Conservation (phyloP, 208 protist species). For the Blechomonas ayalai region DNA sequence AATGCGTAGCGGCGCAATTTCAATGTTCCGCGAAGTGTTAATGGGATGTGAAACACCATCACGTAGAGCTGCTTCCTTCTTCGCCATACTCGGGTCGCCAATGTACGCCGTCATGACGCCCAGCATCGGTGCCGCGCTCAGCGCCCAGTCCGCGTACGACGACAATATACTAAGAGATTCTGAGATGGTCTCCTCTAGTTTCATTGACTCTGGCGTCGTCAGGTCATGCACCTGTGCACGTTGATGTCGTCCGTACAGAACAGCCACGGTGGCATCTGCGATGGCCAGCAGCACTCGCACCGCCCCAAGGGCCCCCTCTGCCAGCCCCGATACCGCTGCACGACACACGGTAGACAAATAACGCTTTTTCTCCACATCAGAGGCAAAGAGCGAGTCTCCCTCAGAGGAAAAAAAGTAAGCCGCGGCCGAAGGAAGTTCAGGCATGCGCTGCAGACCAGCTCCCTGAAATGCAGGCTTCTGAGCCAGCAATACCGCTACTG, state of each 20-base stretch:
- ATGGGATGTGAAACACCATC: slow-evolving; percentile 59
- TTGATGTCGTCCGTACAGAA: slow-evolving; percentile 22
- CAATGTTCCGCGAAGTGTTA: slow-evolving; percentile 41
- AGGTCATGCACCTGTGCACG: slow-evolving; percentile 11
- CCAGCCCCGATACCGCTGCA: slow-evolving; percentile 30
- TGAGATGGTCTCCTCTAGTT: slow-evolving; percentile 18
- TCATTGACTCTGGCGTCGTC: slow-evolving; percentile 3
- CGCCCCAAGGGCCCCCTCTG: slow-evolving; percentile 45
- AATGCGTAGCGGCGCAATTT: slow-evolving; percentile 49
- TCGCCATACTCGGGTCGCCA: slow-evolving; percentile 22
- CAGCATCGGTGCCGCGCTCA: slow-evolving; percentile 37
- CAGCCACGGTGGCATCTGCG: slow-evolving; percentile 30
- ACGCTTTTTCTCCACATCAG: slow-evolving; percentile 18
- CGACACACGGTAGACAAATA: slow-evolving; percentile 35
- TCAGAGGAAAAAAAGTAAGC: slow-evolving; percentile 12
- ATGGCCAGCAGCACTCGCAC: slow-evolving; percentile 41
- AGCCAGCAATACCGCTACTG: slow-evolving; percentile 18
- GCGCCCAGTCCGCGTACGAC: slow-evolving; percentile 57
- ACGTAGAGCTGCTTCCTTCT: slow-evolving; percentile 68
- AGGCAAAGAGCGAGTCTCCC: background rate
- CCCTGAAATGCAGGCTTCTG: slow-evolving; percentile 27
- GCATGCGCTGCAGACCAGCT: slow-evolving; percentile 30
- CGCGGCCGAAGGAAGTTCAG: slow-evolving; percentile 9
- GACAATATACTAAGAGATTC: slow-evolving; percentile 20
- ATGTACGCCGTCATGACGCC: slow-evolving; percentile 68